phyloP scores from a whole-genome alignment of 2,329 filamentous ascomycete genomes.

The Verticillium albo-atrum region DNA sequence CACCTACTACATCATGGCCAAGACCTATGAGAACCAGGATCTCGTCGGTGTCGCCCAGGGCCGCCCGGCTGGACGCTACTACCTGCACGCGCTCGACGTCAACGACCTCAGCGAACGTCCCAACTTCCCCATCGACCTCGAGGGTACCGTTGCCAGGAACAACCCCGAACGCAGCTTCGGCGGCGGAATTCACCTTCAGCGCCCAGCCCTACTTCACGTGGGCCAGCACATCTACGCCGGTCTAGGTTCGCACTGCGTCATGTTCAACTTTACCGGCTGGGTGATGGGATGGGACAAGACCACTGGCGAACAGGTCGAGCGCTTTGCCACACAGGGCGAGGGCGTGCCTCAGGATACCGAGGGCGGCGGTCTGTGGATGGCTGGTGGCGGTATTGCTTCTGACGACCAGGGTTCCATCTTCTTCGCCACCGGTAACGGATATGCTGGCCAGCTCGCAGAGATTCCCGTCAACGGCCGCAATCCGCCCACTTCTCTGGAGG shows the following conservation, averaged over 20 bases:
- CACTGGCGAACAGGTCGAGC: conserved; percentile 29
- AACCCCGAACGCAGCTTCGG: conserved; percentile 43
- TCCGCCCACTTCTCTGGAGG: conserved; percentile 36
- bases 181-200: conserved; percentile 47
- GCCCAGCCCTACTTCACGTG: conserved; percentile 40
- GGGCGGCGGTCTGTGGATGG: conserved; percentile 40
- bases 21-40: conserved; percentile 33
- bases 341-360: conserved; percentile 29
- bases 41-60: conserved; percentile 24
- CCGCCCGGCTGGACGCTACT: conserved; percentile 27
- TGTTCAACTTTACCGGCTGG: conserved; percentile 52
- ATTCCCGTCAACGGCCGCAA: conserved; percentile 32
- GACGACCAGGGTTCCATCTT: conserved; percentile 34
- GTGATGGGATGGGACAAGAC: conserved; percentile 44
- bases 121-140: conserved; percentile 43
- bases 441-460: conserved; percentile 31
- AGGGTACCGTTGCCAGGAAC: conserved; percentile 41
- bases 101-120: conserved; percentile 30
- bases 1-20: conserved; percentile 38
- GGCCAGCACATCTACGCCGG: conserved; percentile 45
- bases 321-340: conserved; percentile 34
- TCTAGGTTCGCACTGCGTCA: conserved; percentile 52
- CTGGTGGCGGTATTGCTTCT: conserved; percentile 31
- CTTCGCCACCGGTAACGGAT: conserved; percentile 33
- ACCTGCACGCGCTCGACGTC: conserved; percentile 31